Evolutionary conservation across 2,329 filamentous ascomycete species (phyloP).

Genomic region (Cercospora janseana): DNA sequence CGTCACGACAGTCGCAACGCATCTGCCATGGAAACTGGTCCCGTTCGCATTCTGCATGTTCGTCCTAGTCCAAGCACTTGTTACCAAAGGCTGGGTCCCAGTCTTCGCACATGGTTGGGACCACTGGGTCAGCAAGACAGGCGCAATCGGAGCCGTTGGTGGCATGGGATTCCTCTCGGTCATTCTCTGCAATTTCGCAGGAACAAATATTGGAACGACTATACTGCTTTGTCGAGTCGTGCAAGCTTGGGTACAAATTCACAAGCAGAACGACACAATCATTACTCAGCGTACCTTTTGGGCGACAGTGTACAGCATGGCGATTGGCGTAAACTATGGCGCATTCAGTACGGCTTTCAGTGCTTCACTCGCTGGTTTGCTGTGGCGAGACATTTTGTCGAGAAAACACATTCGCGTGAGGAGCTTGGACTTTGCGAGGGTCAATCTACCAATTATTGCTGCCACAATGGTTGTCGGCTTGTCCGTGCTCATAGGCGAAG

Average conservation of each 20-base stretch:
- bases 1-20: conserved; percentile 60
- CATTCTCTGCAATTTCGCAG: conserved; percentile 63
- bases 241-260: conserved; percentile 65
- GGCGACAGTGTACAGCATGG: conserved; percentile 73
- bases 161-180: conserved; percentile 73
- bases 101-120: conserved; percentile 74
- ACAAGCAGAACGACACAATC: conserved; percentile 44
- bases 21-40: conserved; percentile 66
- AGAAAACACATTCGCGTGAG: conserved; percentile 67
- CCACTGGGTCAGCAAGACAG: conserved; percentile 68
- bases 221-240: conserved; percentile 70
- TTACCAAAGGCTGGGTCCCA: conserved; percentile 71
- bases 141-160: conserved; percentile 65
- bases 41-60: conserved; percentile 75
- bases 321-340: conserved; percentile 70
- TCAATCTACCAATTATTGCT: conserved; percentile 69
- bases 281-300: conserved; percentile 68
- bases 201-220: conserved; percentile 73
- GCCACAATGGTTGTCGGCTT: conserved; percentile 66
- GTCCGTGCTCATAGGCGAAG: conserved; percentile 60
- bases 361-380: conserved; percentile 66
- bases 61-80: conserved; percentile 68
- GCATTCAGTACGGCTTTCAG: conserved; percentile 72
- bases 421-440: conserved; percentile 63
- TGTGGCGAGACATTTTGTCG: conserved; percentile 69